Evolutionary conservation across 108 stramenopile species (phyloP).

Genomic region (Fragilariopsis cylindrus): DNA sequence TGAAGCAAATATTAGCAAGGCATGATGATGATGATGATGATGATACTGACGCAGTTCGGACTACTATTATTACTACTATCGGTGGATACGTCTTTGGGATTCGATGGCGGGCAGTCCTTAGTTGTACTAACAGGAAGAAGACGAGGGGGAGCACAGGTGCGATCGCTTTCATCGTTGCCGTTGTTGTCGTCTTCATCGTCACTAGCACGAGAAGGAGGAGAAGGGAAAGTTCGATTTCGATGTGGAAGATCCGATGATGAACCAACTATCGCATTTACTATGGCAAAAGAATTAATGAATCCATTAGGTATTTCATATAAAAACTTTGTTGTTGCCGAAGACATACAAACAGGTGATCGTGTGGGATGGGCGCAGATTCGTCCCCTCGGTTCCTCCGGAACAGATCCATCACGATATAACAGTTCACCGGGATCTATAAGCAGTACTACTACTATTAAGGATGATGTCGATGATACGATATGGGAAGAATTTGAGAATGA

Average conservation of each 20-base stretch:
- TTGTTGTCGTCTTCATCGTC: no score
- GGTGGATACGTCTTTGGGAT: no score
- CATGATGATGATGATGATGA: no score
- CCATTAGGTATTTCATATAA: slow-evolving; percentile 35
- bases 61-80: no score
- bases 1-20: no score
- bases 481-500: slow-evolving; percentile 57
- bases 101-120: no score
- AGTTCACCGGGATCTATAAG: background rate
- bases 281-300: slow-evolving; percentile 49
- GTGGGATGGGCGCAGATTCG: slow-evolving; percentile 52
- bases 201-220: no score
- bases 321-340: slow-evolving; percentile 38
- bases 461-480: slow-evolving; percentile 40
- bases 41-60: no score
- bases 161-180: no score
- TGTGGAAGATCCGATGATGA: slow-evolving; percentile 21
- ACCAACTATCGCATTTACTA: slow-evolving; percentile 24
- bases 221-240: slow-evolving; percentile 11
- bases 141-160: no score
- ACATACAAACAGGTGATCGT: slow-evolving; percentile 16
- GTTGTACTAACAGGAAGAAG: no score
- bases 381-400: slow-evolving; percentile 24
- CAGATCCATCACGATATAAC: background rate
- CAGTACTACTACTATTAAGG: slow-evolving; percentile 14